A percentile compares a stretch with the other conserved stretches of the same genome.
These are phyloP conservation scores for thale cress (Arabidopsis thaliana) DNA, from an alignment of 345 rosid species.

Conservation along the genomic window DNA sequence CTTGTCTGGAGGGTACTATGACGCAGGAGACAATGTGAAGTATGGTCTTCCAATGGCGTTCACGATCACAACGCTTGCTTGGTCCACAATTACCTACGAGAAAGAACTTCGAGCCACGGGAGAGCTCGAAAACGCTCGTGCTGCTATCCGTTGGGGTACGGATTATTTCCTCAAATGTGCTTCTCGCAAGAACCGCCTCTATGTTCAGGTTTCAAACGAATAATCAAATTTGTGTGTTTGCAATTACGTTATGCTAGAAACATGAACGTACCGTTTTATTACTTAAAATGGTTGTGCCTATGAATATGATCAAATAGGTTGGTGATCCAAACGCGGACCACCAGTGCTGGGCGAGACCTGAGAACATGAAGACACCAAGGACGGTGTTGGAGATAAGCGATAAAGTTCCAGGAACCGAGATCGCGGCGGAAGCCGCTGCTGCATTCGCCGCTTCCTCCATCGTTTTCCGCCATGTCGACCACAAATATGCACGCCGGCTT, in stretches of 20 bases:
- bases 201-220: slow-evolving; percentile 62
- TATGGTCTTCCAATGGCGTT: slow-evolving; percentile 94
- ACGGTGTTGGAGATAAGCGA: slow-evolving; percentile 64
- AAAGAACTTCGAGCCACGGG: slow-evolving; percentile 58
- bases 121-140: slow-evolving; percentile 54
- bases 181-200: slow-evolving; percentile 51
- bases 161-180: slow-evolving; percentile 84
- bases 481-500: slow-evolving; percentile 62
- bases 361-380: slow-evolving; percentile 78
- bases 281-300: too few species aligned
- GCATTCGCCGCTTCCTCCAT: slow-evolving; percentile 86
- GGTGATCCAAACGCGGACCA: slow-evolving; percentile 85
- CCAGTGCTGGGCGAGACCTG: slow-evolving; percentile 82
- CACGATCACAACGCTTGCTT: slow-evolving; percentile 77
- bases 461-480: slow-evolving; percentile 60
- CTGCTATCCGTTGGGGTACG: slow-evolving; percentile 88
- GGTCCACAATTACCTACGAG: slow-evolving; percentile 64
- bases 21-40: slow-evolving; percentile 92
- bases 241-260: slow-evolving; percentile 1
- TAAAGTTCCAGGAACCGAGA: slow-evolving; percentile 71
- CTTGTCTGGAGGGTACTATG: slow-evolving; percentile 86
- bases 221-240: neutral
- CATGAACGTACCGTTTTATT: neutral
- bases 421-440: slow-evolving; percentile 82
- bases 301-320: slow-evolving; percentile 51